phyloP scores from a whole-genome alignment of 495 filamentous ascomycete genomes.

The Bacidia rubella region DNA sequence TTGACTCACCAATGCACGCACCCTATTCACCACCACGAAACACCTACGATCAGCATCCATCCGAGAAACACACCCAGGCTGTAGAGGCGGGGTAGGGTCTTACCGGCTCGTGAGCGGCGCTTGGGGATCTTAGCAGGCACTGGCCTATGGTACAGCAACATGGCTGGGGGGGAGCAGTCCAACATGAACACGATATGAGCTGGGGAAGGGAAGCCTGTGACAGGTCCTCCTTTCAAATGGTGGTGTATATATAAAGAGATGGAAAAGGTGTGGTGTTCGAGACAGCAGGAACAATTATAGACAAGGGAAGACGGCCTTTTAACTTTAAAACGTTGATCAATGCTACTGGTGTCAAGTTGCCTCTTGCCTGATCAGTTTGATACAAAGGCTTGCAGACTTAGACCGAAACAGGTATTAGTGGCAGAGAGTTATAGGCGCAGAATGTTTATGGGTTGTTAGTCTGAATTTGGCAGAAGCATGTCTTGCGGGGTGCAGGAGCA shows the following conservation, averaged over 20 bases:
- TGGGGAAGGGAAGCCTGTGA: conserved; percentile 4
- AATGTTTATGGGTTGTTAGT: conserved; percentile 1
- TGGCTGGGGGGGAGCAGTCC: conserved; percentile 22
- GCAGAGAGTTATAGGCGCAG: conserved; percentile 18
- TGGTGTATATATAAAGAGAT: conserved; percentile 4
- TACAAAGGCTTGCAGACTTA: conserved; percentile 16
- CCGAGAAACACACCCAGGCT: background rate
- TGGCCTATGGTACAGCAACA: conserved; percentile 44
- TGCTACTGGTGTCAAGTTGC: conserved; percentile 11
- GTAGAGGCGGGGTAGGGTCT: conserved; percentile 16
- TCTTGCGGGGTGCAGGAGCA: conserved; percentile 3
- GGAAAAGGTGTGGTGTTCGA: background rate
- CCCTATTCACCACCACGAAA: conserved; percentile 26
- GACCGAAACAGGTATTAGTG: conserved; percentile 11
- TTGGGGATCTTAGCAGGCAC: conserved; percentile 48
- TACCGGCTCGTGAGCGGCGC: conserved; percentile 47
- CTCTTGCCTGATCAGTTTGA: conserved; percentile 16
- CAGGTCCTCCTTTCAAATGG: conserved; percentile 3
- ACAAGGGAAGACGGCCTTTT: conserved; percentile 13
- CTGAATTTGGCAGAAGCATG: background rate
- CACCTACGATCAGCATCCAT: conserved; percentile 7
- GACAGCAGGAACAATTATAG: background rate
- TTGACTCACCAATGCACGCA: conserved; percentile 43
- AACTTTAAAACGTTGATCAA: conserved; percentile 13
- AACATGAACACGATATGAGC: conserved; percentile 11